These are phyloP conservation scores for Lyophyllum atratum DNA, from an alignment of 768 basidiomycete species.

Conservation along the genomic window DNA sequence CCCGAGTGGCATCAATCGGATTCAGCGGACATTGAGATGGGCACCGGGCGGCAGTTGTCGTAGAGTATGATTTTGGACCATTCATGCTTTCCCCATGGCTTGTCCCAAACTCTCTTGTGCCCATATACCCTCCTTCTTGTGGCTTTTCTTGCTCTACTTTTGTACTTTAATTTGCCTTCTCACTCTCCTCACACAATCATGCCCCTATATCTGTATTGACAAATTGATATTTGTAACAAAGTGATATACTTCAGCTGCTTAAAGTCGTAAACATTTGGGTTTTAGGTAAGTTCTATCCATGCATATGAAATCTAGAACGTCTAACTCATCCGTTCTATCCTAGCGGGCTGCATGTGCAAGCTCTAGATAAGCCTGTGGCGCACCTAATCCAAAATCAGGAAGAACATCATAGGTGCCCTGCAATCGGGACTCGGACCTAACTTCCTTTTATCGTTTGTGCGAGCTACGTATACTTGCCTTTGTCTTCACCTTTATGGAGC, in stretches of 20 bases:
- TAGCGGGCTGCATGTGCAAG: too few relatives aligned
- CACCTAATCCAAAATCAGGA: too few relatives aligned
- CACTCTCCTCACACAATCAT: slow-evolving; percentile 17
- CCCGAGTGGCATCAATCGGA: slow-evolving; percentile 17
- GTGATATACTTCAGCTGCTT: neutral
- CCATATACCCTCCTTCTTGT: slow-evolving; percentile 19
- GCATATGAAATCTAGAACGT: too few relatives aligned
- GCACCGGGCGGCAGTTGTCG: slow-evolving; percentile 11
- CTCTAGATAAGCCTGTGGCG: too few relatives aligned
- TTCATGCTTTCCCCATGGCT: slow-evolving; percentile 4
- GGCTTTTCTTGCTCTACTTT: slow-evolving; percentile 14
- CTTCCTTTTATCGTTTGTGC: too few relatives aligned
- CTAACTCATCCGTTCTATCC: too few relatives aligned
- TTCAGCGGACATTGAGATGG: slow-evolving; percentile 22
- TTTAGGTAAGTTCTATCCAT: too few relatives aligned
- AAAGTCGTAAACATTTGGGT: too few relatives aligned
- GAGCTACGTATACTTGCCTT: too few relatives aligned
- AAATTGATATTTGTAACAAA: slow-evolving; percentile 15
- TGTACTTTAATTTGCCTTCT: slow-evolving; percentile 25
- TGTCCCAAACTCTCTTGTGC: slow-evolving; percentile 10
- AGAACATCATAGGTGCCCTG: too few relatives aligned
- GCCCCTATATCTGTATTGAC: slow-evolving; percentile 20
- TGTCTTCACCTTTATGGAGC: too few relatives aligned
- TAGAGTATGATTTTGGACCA: slow-evolving; percentile 15
- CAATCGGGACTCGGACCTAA: too few relatives aligned